Conservation (phyloP, 2,329 filamentous ascomycete genomes). For the Parascedosporium putredinis region DNA sequence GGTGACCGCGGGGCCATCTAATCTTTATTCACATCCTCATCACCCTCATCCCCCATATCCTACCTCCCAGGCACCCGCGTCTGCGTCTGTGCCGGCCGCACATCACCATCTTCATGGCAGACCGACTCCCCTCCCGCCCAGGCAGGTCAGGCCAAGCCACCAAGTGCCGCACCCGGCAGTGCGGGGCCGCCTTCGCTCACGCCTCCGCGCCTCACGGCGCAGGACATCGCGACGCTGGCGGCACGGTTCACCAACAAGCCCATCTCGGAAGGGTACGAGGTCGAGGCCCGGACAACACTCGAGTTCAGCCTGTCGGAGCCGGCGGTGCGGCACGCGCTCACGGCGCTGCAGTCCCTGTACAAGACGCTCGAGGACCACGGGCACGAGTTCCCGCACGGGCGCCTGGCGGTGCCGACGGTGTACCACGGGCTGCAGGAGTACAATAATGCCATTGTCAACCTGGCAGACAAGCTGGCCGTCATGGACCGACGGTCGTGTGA, state of each 20-base stretch:
- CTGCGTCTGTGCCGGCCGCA: neutral
- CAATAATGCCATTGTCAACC: conserved; percentile 26
- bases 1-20: neutral
- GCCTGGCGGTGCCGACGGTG: conserved; percentile 19
- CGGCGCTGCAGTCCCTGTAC: conserved; percentile 28
- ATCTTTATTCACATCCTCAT: neutral
- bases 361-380: conserved; percentile 25
- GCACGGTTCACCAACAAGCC: conserved; percentile 32
- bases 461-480: conserved; percentile 27
- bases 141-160: too few species aligned
- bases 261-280: conserved; percentile 24
- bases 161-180: too few species aligned
- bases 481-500: conserved; percentile 16
- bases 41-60: neutral
- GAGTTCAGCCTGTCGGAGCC: conserved; percentile 25
- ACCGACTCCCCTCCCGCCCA: too few species aligned
- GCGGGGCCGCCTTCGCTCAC: neutral
- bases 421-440: conserved; percentile 32
- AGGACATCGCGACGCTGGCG: conserved; percentile 24
- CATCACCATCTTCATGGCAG: too few species aligned
- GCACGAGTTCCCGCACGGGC: conserved; percentile 15
- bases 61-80: neutral
- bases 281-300: conserved; percentile 29
- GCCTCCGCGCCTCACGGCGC: conserved; percentile 10
- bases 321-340: conserved; percentile 26